Evolutionary conservation across 164 flowering plant genomes (phyloP).

Genomic region (Vitis cinerea): DNA sequence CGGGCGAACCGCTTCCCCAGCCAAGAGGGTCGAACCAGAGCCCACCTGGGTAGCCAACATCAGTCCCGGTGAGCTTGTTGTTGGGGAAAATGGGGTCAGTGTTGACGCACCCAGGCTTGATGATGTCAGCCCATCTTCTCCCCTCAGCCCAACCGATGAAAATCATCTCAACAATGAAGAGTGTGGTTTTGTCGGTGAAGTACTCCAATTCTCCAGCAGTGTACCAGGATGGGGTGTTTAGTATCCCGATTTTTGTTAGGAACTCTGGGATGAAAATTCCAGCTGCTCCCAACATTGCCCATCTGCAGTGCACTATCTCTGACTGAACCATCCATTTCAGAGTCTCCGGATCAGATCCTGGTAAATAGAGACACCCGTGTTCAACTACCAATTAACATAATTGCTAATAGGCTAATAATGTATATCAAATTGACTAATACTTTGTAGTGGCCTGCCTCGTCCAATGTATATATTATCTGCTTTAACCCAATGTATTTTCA

Average conservation of each 20-base stretch:
- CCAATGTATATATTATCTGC: too few species aligned
- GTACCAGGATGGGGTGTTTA: slow-evolving; percentile 99
- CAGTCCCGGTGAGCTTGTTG: slow-evolving; percentile 98
- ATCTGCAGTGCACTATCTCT: slow-evolving; percentile 95
- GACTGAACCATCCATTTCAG: slow-evolving; percentile 86
- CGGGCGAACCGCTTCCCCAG: slow-evolving; percentile 82
- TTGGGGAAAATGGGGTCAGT: slow-evolving; percentile 96
- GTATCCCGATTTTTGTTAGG: slow-evolving; percentile 82
- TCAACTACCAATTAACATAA: too few species aligned
- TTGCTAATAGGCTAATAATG: too few species aligned
- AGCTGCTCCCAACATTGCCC: slow-evolving; percentile 99
- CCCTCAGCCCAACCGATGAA: slow-evolving; percentile 97
- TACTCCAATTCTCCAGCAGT: slow-evolving; percentile 87
- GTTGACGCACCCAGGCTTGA: slow-evolving; percentile 93
- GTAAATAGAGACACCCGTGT: not conserved
- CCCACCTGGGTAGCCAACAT: slow-evolving; percentile 97
- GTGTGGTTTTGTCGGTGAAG: slow-evolving; percentile 96
- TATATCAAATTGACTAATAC: too few species aligned
- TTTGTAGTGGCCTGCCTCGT: too few species aligned
- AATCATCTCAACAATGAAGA: slow-evolving; percentile 79
- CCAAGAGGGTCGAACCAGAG: slow-evolving; percentile 98
- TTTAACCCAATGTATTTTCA: too few species aligned
- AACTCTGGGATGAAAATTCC: slow-evolving; percentile 98
- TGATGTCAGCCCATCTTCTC: slow-evolving; percentile 81
- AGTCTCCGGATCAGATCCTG: slow-evolving; percentile 91